Evolutionary conservation across 129 eudicot species (phyloP).

Genomic region (Escallonia rubra): DNA sequence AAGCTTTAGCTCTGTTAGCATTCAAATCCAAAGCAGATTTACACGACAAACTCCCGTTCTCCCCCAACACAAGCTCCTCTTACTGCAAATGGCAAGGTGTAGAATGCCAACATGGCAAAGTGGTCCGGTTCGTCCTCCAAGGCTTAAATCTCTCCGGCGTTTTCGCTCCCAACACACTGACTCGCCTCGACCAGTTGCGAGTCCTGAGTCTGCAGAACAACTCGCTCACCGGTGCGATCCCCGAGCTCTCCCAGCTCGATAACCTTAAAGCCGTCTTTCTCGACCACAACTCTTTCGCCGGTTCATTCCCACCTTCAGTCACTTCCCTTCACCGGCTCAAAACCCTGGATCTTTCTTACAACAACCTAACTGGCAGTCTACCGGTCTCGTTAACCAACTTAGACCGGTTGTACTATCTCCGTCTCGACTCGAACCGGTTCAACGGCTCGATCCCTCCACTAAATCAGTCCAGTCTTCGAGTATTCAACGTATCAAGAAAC

Average conservation of each 20-base stretch:
- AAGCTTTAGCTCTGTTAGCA: constrained; percentile 42
- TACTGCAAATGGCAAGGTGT: constrained; percentile 79
- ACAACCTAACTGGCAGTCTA: constrained; percentile 51
- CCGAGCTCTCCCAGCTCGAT: constrained; percentile 49
- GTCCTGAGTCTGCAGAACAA: constrained; percentile 63
- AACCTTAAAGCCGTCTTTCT: constrained; percentile 73
- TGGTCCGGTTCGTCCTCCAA: constrained; percentile 42
- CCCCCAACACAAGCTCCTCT: not conserved
- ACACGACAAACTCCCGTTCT: constrained; percentile 36
- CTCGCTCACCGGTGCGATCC: constrained; percentile 78
- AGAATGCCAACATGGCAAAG: constrained; percentile 43
- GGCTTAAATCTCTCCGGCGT: constrained; percentile 38
- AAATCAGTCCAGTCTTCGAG: constrained; percentile 44
- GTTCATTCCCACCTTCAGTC: constrained; percentile 52
- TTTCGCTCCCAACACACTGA: constrained; percentile 44
- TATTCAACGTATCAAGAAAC: constrained; percentile 67
- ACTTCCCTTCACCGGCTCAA: constrained; percentile 59
- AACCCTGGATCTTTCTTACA: constrained; percentile 60
- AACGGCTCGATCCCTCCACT: constrained; percentile 71
- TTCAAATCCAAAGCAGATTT: constrained; percentile 78
- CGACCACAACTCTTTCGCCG: constrained; percentile 51
- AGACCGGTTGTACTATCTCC: constrained; percentile 45
- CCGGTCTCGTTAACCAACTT: constrained; percentile 30
- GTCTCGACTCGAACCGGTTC: constrained; percentile 61
- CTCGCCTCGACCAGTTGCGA: constrained; percentile 58